These are phyloP conservation scores for Serendipita vermifera DNA, from an alignment of 768 basidiomycete genomes.

Conservation along the genomic window DNA sequence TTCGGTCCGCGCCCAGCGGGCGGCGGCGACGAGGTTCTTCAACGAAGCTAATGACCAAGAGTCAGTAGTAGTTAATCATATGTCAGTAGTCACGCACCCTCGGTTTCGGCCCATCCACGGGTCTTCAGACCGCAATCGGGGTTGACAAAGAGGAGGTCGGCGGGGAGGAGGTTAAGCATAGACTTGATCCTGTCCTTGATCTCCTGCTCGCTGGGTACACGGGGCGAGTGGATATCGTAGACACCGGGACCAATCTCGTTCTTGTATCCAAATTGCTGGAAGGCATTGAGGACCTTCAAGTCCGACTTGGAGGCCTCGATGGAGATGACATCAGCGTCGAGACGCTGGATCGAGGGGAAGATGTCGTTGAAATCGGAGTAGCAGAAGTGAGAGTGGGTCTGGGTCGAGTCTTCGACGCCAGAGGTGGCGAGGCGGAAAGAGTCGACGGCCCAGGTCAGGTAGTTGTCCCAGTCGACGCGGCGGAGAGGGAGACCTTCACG, in stretches of 20 bases:
- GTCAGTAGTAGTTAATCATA: conserved; percentile 12
- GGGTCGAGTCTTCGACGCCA: conserved; percentile 84
- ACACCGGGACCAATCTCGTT: conserved; percentile 98
- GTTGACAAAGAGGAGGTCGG: conserved; percentile 79
- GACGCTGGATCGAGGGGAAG: conserved; percentile 91
- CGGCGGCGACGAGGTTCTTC: conserved; percentile 75
- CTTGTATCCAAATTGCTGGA: conserved; percentile 89
- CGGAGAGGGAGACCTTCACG: conserved; percentile 98
- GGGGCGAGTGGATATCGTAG: conserved; percentile 98
- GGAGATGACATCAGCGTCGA: conserved; percentile 98
- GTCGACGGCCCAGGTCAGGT: conserved; percentile 97
- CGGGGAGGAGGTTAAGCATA: conserved; percentile 72
- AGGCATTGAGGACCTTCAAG: conserved; percentile 92
- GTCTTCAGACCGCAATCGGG: conserved; percentile 99
- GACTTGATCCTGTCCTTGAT: conserved; percentile 82
- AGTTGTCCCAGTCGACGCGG: conserved; percentile 88
- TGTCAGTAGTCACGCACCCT: conserved; percentile 33
- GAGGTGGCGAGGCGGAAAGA: conserved; percentile 97
- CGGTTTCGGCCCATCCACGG: conserved; percentile 96
- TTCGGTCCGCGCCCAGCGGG: conserved; percentile 81
- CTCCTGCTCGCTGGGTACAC: conserved; percentile 87
- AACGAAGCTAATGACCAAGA: conserved; percentile 43
- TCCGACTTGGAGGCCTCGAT: conserved; percentile 98
- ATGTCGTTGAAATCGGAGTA: conserved; percentile 99
- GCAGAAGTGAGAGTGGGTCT: conserved; percentile 99